A percentile compares a stretch with the other conserved stretches of the same genome.
Evolutionary conservation across 2,329 filamentous ascomycete species (phyloP).

Genomic region (Colletotrichum incanum): DNA sequence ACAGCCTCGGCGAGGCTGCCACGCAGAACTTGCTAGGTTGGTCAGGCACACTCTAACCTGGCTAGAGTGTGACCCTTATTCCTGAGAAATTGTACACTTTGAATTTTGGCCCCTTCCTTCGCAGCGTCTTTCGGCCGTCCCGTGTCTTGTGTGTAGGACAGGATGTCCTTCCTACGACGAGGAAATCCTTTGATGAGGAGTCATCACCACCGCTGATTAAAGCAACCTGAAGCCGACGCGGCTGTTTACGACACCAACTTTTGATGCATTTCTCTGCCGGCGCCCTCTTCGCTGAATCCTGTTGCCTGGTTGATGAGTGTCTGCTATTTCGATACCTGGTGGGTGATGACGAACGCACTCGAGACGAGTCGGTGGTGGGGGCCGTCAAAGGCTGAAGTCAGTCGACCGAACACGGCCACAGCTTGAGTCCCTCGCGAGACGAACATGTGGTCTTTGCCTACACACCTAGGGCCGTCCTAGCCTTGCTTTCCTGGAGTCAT

Average conservation of each 20-base stretch:
- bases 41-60: neutral
- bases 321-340: neutral
- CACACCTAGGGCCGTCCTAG: neutral
- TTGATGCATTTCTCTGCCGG: neutral
- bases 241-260: neutral
- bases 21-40: neutral
- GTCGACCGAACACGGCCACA: neutral
- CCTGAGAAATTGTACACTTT: constrained; percentile 2
- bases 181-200: neutral
- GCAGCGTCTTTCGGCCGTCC: neutral
- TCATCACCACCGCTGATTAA: neutral
- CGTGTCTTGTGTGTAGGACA: neutral
- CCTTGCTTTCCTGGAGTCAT: neutral
- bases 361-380: neutral
- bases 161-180: neutral
- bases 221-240: neutral
- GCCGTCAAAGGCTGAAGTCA: neutral
- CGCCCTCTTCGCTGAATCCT: neutral
- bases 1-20: constrained; percentile 19
- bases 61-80: neutral
- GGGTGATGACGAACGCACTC: neutral
- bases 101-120: neutral
- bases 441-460: neutral
- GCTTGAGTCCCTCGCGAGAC: neutral
- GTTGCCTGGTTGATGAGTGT: neutral